Base-by-base conservation (phyloP, 148 eudicot species). In the Diospyros kaki region DNA sequence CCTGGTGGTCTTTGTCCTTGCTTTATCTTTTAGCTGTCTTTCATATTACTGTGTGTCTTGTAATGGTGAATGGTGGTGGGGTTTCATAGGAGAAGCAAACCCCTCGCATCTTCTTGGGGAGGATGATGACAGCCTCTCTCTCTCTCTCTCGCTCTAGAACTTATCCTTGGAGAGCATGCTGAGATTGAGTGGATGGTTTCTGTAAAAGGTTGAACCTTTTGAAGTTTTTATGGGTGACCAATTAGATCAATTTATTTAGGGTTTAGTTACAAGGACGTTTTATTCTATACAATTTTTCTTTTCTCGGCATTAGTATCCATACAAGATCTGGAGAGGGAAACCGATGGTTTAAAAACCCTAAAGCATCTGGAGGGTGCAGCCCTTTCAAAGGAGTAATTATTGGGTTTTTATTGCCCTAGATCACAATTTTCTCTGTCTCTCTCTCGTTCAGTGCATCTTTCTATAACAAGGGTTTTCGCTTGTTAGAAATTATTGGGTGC, bases 21-120 rank as follows among this genome's bases (percentile, higher is more conserved):
- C n/a, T 60, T 60, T 60, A 39, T 18, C 40, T 60, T 60, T 28
- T 60, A 60, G 64, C 64, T 60, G 64, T 60, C 64, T 60, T 60
- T 60, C 64, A 38, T 17, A 41, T 38, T 18, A 60, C 64, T 4
- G 64, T 60, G 12, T 60, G 64, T 28, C 64, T 28, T 10, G 28
- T 28, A 28, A 28, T 28, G 28, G 28, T 28, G 28, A 28, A 28
- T 28, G 28, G 28, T 18, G 9, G 64, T n/a, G 64, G 64, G 64
- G 41, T 60, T 38, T 60, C 39, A 38, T 60, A 7, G 40, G 64
- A 60, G 64, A 6, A 58, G 17, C 6, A 58, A 58, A 58, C 2
- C 4, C 61, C 61, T 58, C 9, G 10, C 61, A 2, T 58, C 18
- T n/a, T 58, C 18, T 7, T 6, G n/a, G 5, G 61, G 3, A 2